A percentile compares a stretch with the other conserved stretches of the same genome.
Conservation (phyloP, 1,284 basidiomycete genomes). For the Ustilago xerochloae region DNA sequence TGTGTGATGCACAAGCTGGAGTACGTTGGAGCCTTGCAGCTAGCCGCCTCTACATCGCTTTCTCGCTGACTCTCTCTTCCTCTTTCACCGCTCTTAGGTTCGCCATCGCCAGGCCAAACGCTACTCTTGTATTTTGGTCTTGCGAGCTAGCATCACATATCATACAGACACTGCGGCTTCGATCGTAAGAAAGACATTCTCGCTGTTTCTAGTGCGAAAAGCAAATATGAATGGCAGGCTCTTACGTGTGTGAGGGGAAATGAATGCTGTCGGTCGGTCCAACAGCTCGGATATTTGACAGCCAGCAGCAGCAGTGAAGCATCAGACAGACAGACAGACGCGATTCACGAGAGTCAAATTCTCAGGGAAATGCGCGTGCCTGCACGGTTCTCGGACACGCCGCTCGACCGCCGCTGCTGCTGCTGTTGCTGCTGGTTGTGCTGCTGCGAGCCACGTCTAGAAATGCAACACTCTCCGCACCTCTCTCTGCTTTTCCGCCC, state of each 20-base stretch:
- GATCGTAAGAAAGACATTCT: no score
- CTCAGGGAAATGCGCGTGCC: conserved; percentile 27
- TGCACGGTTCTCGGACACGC: conserved; percentile 37
- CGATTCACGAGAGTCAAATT: not conserved
- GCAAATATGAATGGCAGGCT: not conserved
- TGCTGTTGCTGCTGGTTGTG: not conserved
- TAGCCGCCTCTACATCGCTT: not conserved
- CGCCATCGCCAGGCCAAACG: no score
- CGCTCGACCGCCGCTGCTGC: not conserved
- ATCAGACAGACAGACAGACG: not conserved
- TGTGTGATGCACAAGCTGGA: not conserved
- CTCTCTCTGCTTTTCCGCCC: conserved; percentile 1
- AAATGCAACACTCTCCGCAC: not conserved
- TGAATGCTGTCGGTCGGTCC: conserved; percentile 1
- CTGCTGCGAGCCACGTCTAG: not conserved
- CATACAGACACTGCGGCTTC: no score
- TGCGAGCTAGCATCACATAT: no score
- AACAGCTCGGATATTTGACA: not conserved
- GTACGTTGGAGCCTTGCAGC: conserved; percentile 12
- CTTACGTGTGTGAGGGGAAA: no score
- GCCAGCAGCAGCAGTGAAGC: not conserved
- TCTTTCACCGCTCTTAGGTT: no score
- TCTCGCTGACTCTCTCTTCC: not conserved
- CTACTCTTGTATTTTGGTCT: no score
- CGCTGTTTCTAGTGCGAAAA: no score